phyloP scores from a whole-genome alignment of 805 yeast genomes.

The Wickerhamomyces sydowiorum region DNA sequence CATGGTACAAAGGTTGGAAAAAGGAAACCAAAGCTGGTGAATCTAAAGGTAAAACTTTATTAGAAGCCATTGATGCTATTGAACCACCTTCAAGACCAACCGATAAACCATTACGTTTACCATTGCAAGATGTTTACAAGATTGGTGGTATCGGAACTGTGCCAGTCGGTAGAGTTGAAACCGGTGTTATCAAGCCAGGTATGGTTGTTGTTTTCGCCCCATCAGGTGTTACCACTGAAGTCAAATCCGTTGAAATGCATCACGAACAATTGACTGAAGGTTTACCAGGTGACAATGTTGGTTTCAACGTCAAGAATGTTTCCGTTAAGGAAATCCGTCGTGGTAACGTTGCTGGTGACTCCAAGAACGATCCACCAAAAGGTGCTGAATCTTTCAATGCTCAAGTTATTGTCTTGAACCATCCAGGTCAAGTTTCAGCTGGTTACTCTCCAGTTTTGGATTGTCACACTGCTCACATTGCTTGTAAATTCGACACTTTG shows the following conservation, averaged over 20 bases:
- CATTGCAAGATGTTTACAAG: conserved; percentile 91
- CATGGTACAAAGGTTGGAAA: conserved; percentile 92
- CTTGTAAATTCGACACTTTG: conserved; percentile 80
- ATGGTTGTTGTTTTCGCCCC: conserved; percentile 89
- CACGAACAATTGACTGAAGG: conserved; percentile 84
- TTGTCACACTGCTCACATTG: conserved; percentile 93
- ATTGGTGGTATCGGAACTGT: conserved; percentile 93
- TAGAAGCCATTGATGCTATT: conserved; percentile 84
- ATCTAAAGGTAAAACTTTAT: conserved; percentile 73
- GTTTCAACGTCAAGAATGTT: conserved; percentile 92
- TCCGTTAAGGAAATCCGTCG: conserved; percentile 91
- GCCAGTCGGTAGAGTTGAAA: conserved; percentile 94
- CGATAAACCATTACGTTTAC: conserved; percentile 87
- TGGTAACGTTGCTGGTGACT: conserved; percentile 91
- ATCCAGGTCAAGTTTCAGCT: conserved; percentile 90
- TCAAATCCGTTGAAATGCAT: conserved; percentile 91
- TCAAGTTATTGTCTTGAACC: conserved; percentile 87
- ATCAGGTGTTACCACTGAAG: conserved; percentile 90
- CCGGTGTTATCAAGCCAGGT: conserved; percentile 91
- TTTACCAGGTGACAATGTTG: conserved; percentile 90
- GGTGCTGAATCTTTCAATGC: conserved; percentile 80
- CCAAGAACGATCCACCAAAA: conserved; percentile 89
- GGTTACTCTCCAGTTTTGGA: conserved; percentile 92
- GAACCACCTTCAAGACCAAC: conserved; percentile 83
- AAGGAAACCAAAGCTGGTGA: conserved; percentile 81